Evolutionary conservation across 768 basidiomycete species (phyloP).

Genomic region (Russula sp.): DNA sequence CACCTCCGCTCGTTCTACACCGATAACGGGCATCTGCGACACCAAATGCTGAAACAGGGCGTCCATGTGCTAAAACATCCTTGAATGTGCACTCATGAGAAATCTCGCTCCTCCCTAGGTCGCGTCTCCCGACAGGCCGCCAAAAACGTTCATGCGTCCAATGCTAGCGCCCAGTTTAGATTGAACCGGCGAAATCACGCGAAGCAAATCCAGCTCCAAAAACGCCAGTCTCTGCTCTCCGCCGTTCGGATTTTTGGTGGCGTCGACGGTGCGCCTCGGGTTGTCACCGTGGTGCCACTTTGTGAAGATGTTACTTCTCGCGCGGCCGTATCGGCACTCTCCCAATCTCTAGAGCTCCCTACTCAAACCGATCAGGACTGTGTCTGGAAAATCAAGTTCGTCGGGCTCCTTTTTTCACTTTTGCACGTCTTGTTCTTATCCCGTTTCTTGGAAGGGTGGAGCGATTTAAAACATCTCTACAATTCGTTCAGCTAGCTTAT

Average conservation of each 20-base stretch:
- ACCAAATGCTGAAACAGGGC: not conserved
- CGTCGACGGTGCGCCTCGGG: constrained; percentile 70
- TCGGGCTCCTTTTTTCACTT: constrained; percentile 7
- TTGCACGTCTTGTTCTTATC: constrained; percentile 6
- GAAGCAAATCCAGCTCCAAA: constrained; percentile 72
- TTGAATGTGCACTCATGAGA: not conserved
- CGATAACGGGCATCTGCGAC: not conserved
- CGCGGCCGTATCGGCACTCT: constrained; percentile 48
- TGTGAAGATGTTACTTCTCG: constrained; percentile 54
- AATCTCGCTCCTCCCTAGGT: constrained; percentile 34
- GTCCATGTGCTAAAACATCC: not conserved
- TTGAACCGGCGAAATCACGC: constrained; percentile 77
- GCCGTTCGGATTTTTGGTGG: constrained; percentile 75
- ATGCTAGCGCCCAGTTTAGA: constrained; percentile 58
- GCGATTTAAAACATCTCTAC: constrained; percentile 85
- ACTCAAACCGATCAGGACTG: constrained; percentile 43
- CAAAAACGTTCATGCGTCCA: constrained; percentile 43
- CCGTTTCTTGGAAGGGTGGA: constrained; percentile 49
- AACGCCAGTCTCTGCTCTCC: constrained; percentile 59
- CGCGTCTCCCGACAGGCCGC: constrained; percentile 47
- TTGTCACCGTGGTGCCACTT: constrained; percentile 84
- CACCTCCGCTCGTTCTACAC: not conserved
- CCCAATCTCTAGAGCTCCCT: constrained; percentile 49
- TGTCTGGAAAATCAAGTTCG: constrained; percentile 66
- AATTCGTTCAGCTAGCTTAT: constrained; percentile 75